These are phyloP conservation scores for Penicillium sp. DNA, from an alignment of 2,329 filamentous ascomycete genomes.

Conservation along the genomic window DNA sequence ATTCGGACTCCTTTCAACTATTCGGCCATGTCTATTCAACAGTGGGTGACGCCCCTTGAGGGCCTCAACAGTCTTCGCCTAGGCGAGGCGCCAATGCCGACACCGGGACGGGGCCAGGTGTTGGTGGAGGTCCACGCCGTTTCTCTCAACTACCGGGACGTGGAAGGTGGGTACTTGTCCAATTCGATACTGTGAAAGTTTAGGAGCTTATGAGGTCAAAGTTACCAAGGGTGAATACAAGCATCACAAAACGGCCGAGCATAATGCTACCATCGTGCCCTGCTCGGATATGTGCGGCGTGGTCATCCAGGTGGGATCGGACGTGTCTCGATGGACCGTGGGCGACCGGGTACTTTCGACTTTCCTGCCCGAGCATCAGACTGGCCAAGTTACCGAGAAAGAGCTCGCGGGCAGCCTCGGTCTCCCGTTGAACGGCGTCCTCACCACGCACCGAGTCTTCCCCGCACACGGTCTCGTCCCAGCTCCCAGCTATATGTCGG, in stretches of 20 bases:
- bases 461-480: slow-evolving; percentile 41
- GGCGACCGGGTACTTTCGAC: slow-evolving; percentile 67
- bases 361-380: slow-evolving; percentile 55
- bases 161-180: slow-evolving; percentile 29
- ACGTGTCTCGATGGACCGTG: slow-evolving; percentile 49
- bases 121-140: slow-evolving; percentile 54
- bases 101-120: slow-evolving; percentile 53
- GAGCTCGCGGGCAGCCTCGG: slow-evolving; percentile 61
- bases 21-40: slow-evolving; percentile 28
- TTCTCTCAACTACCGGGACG: slow-evolving; percentile 55
- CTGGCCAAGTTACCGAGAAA: slow-evolving; percentile 57
- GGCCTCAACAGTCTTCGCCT: slow-evolving; percentile 56
- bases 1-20: not conserved
- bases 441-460: slow-evolving; percentile 46
- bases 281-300: slow-evolving; percentile 70
- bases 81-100: slow-evolving; percentile 47
- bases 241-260: slow-evolving; percentile 58
- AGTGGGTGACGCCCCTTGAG: slow-evolving; percentile 58
- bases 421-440: slow-evolving; percentile 52
- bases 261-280: slow-evolving; percentile 53
- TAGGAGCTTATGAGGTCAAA: slow-evolving; percentile 27
- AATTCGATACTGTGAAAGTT: not conserved
- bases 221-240: slow-evolving; percentile 66
- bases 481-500: slow-evolving; percentile 38
- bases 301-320: slow-evolving; percentile 52